Base-by-base conservation (phyloP, 2,329 filamentous ascomycete genomes). In the Diaporthe sp. region DNA sequence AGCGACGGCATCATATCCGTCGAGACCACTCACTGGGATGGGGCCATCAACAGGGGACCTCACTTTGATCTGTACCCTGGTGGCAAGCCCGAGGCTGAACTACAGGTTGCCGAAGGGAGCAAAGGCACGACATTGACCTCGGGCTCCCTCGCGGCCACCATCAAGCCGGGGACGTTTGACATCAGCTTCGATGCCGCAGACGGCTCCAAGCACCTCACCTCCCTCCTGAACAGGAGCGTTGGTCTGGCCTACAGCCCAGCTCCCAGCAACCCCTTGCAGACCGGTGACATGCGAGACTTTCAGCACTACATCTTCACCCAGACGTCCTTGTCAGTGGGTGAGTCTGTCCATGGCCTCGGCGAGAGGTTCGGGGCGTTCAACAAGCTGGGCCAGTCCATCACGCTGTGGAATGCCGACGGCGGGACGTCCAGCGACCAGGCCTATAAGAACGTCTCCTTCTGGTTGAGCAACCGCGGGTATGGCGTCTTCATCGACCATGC, bases 311-410 rank as follows among this genome's bases (percentile, higher is more conserved):
- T 90, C 77, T 90, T 90, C 78, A 87, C 88, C 39, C 88, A 90
- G 80, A 90, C 88, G 1, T 86, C 85, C 7, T 83, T 91, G 2
- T 83, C 84, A 3, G 88, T 90, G 0, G 89, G 89, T 37, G 94
- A 95, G 81, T 90, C 91, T 0, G 88, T 95, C 19, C 93, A 94
- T 81, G 93, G 94, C 0, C 87, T 95, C 5, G 94, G 93, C 1
- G 93, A 95, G 83, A 87, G 94, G 19, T 96, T 95, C 79, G 93
- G 93, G 0, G 90, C 92, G 9, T 94, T 93, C 82, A 93, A 94
- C 81, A 95, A 94, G 81, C 91, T 94, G 55, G 93, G 93, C 17
- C 93, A 95, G 81, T 86, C 88, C 17, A 84, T 95, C 12, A 86
- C 89, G 72, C 87, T 95, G 10, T 91, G 89, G 89, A 91, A 91